phyloP scores from a whole-genome alignment of 495 filamentous ascomycete species.

The Podospora comata region DNA sequence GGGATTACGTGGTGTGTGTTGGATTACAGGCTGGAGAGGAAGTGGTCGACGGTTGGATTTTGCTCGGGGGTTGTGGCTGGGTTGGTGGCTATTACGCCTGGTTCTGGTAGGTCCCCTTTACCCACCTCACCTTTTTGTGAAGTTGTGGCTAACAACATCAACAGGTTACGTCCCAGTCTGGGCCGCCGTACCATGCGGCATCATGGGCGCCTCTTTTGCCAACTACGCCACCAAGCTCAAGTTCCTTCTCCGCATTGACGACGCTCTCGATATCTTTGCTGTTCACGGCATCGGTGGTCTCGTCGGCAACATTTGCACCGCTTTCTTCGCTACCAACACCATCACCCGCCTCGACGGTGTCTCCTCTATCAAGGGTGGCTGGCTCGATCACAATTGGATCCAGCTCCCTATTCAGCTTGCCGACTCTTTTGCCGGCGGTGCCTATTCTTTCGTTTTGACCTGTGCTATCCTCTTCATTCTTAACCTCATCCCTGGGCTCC shows the following conservation, averaged over 20 bases:
- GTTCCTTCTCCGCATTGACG: slow-evolving; percentile 80
- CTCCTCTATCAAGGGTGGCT: slow-evolving; percentile 72
- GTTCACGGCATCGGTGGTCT: slow-evolving; percentile 86
- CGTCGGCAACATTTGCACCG: slow-evolving; percentile 86
- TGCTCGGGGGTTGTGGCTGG: slow-evolving; percentile 93
- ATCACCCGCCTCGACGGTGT: slow-evolving; percentile 84
- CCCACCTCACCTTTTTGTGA: not conserved
- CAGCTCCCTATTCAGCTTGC: slow-evolving; percentile 87
- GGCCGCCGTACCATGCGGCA: slow-evolving; percentile 87
- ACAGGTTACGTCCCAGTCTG: slow-evolving; percentile 81
- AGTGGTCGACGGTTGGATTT: slow-evolving; percentile 97
- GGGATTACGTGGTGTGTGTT: slow-evolving; percentile 93
- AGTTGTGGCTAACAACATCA: not conserved
- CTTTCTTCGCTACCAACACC: slow-evolving; percentile 89
- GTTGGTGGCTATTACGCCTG: slow-evolving; percentile 89
- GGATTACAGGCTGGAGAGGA: slow-evolving; percentile 87
- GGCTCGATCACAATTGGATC: slow-evolving; percentile 86
- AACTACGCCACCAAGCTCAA: slow-evolving; percentile 98
- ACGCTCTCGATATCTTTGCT: slow-evolving; percentile 91
- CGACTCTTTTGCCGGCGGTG: slow-evolving; percentile 76
- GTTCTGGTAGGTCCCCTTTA: slow-evolving; percentile 51
- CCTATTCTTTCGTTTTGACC: slow-evolving; percentile 83
- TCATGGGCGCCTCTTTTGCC: slow-evolving; percentile 77
- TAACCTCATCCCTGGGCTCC: slow-evolving; percentile 80
- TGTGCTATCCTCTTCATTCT: slow-evolving; percentile 83